Conservation (phyloP, 257 asterid genomes). For the Gardenia jasminoides region DNA sequence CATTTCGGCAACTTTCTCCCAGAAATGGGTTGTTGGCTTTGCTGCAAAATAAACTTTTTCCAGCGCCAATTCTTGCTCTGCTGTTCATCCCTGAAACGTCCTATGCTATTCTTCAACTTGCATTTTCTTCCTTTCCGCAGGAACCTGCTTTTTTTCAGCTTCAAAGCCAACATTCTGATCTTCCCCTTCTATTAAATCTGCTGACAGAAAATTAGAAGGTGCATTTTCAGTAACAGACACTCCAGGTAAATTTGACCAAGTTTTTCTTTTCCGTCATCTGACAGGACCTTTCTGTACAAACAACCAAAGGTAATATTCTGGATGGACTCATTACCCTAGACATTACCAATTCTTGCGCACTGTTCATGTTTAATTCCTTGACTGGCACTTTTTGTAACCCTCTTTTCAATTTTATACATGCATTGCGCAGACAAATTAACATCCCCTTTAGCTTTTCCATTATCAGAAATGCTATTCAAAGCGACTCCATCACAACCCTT, state of each 20-base stretch:
- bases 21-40: constrained; percentile 83
- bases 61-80: constrained; percentile 64
- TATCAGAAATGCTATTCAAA: constrained; percentile 20
- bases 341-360: constrained; percentile 9
- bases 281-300: constrained; percentile 1
- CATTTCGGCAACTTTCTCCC: constrained; percentile 88
- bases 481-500: background rate
- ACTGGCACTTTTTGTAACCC: constrained; percentile 39
- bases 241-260: constrained; percentile 15
- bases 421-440: constrained; percentile 15
- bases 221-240: constrained; percentile 1
- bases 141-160: constrained; percentile 22
- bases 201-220: constrained; percentile 13
- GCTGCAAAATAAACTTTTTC: constrained; percentile 69
- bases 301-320: background rate
- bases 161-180: constrained; percentile 15
- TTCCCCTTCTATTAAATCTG: constrained; percentile 3
- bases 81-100: constrained; percentile 59
- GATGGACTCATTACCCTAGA: background rate
- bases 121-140: constrained; percentile 56
- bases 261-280: constrained; percentile 15
- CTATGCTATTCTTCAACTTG: constrained; percentile 33
- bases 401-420: constrained; percentile 33
- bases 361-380: background rate
- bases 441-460: constrained; percentile 16